Evolutionary conservation across 2,329 filamentous ascomycete genomes (phyloP), one percentile per base, ranked within the genome.

Genomic region (Fusarium virguliforme): DNA sequence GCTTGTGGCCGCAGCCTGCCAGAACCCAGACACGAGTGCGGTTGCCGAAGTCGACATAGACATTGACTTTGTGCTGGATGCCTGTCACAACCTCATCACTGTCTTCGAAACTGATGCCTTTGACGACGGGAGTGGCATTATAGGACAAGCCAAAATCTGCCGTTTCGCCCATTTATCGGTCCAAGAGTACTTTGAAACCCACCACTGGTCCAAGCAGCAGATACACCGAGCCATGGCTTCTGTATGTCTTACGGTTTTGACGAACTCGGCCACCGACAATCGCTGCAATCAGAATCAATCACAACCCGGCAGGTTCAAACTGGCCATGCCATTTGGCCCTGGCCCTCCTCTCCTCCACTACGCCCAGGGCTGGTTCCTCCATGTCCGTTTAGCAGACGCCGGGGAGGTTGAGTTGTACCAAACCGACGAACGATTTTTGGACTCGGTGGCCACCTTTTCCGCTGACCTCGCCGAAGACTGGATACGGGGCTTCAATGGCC

Each of bases 91-190:
- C 22, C 28, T 55, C 32, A 26, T 60, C 24, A 54, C 34, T 22
- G 18, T 54, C 51, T 22, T 26, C 22, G 22, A 26, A 54, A 54
- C n/a, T 12, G 24, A 26, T 10, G 28, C 26, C 6, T 24, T 30
- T 8, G 28, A 46, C 41, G 38, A 50, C 40, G 40, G 40, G 24
- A 24, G 35, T n/a, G 22, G 28, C 30, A 12, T 6, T n/a, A 35
- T 48, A 32, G 8, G 4, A 34, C 34, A 26, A 1, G 22, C 34
- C 38, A 40, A 40, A 15, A 10, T 55, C 26, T 62, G 59, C 12
- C 37, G 38, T 8, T 62, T 62, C 18, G 26, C 48, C 10, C 59
- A 62, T 34, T 54, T 62, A 24, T 62, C 59, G 8, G 38, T 56
- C 7, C 48, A 41, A 4, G 59, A 62, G n/a, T 62, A 62, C 28